These are phyloP conservation scores for Mycena venus DNA, from an alignment of 768 basidiomycete genomes.

Conservation along the genomic window DNA sequence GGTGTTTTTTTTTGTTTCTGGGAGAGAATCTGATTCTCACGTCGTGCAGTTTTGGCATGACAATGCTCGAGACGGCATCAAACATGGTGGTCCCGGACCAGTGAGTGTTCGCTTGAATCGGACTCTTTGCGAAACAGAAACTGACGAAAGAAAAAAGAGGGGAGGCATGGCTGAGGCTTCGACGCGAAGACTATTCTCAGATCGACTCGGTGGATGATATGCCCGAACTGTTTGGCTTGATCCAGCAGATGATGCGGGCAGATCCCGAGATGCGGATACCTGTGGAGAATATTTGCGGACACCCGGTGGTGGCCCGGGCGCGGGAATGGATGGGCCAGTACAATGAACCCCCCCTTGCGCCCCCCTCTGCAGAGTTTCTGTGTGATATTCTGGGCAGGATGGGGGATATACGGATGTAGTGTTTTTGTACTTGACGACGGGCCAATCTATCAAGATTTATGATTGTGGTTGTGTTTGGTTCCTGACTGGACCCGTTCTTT, in stretches of 20 bases:
- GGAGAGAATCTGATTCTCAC: conserved; percentile 57
- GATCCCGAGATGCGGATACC: conserved; percentile 72
- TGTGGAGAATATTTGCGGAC: conserved; percentile 67
- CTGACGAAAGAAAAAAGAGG: conserved; percentile 70
- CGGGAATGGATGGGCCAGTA: conserved; percentile 72
- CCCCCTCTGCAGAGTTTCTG: conserved; percentile 67
- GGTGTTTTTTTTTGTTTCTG: conserved; percentile 35
- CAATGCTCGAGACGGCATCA: conserved; percentile 93
- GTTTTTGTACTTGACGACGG: conserved; percentile 22
- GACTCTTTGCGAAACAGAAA: conserved; percentile 39
- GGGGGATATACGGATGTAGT: conserved; percentile 27
- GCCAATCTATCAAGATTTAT: conserved; percentile 29
- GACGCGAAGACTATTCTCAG: conserved; percentile 92
- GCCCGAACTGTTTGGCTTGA: conserved; percentile 73
- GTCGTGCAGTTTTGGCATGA: conserved; percentile 88
- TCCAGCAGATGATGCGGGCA: conserved; percentile 83
- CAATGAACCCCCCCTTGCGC: conserved; percentile 39
- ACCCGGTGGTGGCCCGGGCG: conserved; percentile 76
- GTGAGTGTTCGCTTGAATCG: conserved; percentile 64
- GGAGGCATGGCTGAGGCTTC: conserved; percentile 92
- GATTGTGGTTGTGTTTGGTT: conserved; percentile 13
- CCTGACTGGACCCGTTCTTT: background rate
- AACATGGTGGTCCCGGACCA: conserved; percentile 98
- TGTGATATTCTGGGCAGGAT: conserved; percentile 25
- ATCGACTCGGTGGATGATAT: conserved; percentile 75